Percentiles rank a stretch among this genome's conserved stretches.
phyloP scores from a whole-genome alignment of 2,329 filamentous ascomycete species.

The Sclerotinia glacialis region DNA sequence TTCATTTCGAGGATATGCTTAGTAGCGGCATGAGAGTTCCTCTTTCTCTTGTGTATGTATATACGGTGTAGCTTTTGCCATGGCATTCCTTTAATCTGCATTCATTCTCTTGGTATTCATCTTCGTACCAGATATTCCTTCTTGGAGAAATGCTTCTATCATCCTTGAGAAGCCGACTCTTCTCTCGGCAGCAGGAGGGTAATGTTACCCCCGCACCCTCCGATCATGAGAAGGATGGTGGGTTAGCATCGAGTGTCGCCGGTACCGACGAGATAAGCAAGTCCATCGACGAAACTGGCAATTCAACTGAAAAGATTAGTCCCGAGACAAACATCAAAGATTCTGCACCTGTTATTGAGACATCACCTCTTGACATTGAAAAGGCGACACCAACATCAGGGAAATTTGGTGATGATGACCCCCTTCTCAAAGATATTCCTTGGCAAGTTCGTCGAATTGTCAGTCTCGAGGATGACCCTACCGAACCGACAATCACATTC shows the following conservation, averaged over 20 bases:
- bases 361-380: slow-evolving; percentile 39
- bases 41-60: background rate
- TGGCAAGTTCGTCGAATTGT: slow-evolving; percentile 55
- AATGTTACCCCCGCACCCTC: background rate
- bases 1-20: background rate
- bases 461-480: slow-evolving; percentile 55
- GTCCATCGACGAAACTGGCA: slow-evolving; percentile 11
- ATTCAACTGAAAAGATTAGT: background rate
- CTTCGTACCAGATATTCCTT: background rate
- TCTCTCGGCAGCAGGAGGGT: background rate
- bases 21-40: background rate
- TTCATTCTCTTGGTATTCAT: background rate
- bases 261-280: slow-evolving; percentile 14
- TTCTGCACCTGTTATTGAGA: slow-evolving; percentile 37
- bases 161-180: slow-evolving; percentile 12
- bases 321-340: slow-evolving; percentile 7
- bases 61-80: slow-evolving; percentile 1
- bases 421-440: slow-evolving; percentile 53
- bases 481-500: slow-evolving; percentile 56
- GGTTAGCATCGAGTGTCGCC: slow-evolving; percentile 8
- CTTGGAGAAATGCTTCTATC: slow-evolving; percentile 10
- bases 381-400: background rate
- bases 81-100: background rate
- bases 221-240: background rate
- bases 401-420: slow-evolving; percentile 44